Evolutionary conservation across 257 asterid genomes (phyloP).

Genomic region (Striga asiatica): DNA sequence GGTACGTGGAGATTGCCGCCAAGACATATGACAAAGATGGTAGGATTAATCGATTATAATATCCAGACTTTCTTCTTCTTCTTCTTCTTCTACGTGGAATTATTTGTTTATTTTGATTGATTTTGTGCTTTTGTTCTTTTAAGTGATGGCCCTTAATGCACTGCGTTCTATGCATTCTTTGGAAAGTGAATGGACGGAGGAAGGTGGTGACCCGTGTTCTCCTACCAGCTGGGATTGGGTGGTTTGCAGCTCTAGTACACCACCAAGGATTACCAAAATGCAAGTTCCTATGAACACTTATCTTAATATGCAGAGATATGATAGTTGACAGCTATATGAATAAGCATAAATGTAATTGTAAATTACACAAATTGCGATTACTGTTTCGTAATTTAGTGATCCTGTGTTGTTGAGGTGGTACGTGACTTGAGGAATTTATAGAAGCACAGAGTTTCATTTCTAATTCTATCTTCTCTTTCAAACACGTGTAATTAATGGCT

Average conservation of each 20-base stretch:
- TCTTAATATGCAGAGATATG: too few relatives aligned
- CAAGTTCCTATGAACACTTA: slow-evolving; percentile 35
- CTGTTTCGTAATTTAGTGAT: too few relatives aligned
- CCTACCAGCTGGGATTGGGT: slow-evolving; percentile 89
- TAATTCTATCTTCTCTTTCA: neutral
- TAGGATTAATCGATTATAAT: slow-evolving; percentile 18
- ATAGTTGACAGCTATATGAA: too few relatives aligned
- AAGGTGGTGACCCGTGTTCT: slow-evolving; percentile 78
- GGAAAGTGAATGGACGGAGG: slow-evolving; percentile 39
- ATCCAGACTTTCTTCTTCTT: neutral
- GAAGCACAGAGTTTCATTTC: too few relatives aligned
- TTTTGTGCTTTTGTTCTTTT: slow-evolving; percentile 20
- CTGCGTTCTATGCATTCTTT: slow-evolving; percentile 38
- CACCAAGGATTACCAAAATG: slow-evolving; percentile 86
- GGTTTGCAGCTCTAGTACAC: slow-evolving; percentile 51
- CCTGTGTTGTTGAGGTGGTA: too few relatives aligned
- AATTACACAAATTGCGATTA: too few relatives aligned
- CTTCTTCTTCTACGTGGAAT: neutral
- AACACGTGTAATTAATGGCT: slow-evolving; percentile 3
- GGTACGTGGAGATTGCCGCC: slow-evolving; percentile 55
- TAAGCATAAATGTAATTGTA: too few relatives aligned
- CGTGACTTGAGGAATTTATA: too few relatives aligned
- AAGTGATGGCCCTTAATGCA: slow-evolving; percentile 53
- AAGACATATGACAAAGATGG: slow-evolving; percentile 74
- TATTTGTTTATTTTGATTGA: slow-evolving; percentile 2